These are phyloP conservation scores for Endotrypanum monterogeii DNA, from an alignment of 208 protist species.

Conservation along the genomic window DNA sequence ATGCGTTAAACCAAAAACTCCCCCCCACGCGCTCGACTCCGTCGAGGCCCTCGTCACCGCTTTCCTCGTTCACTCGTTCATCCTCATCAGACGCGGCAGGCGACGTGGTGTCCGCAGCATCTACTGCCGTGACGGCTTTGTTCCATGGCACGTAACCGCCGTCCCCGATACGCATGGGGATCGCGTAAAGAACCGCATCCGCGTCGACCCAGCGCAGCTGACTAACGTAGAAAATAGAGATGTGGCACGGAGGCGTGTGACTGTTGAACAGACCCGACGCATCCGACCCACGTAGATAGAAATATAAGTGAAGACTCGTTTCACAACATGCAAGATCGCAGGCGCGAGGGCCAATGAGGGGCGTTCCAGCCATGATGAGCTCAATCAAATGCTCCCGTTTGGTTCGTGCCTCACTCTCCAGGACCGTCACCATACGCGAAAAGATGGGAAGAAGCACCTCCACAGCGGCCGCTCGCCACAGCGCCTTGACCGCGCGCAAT, in stretches of 20 bases:
- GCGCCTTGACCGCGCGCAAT: slow-evolving; percentile 66
- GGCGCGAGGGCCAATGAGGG: slow-evolving; percentile 73
- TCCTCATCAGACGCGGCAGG: slow-evolving; percentile 14
- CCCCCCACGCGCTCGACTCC: neutral
- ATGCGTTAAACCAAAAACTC: neutral
- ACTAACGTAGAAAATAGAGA: slow-evolving; percentile 71
- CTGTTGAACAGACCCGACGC: slow-evolving; percentile 54
- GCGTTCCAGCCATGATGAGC: slow-evolving; percentile 62
- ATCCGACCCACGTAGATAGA: slow-evolving; percentile 78
- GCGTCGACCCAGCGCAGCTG: slow-evolving; percentile 59
- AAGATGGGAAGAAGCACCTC: slow-evolving; percentile 68
- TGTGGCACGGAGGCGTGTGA: slow-evolving; percentile 68
- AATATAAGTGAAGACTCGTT: slow-evolving; percentile 68
- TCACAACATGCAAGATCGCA: slow-evolving; percentile 58
- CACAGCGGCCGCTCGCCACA: slow-evolving; percentile 74
- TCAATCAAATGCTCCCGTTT: slow-evolving; percentile 54
- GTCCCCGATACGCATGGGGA: slow-evolving; percentile 73
- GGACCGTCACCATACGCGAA: slow-evolving; percentile 60
- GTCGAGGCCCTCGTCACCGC: neutral
- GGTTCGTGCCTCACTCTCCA: slow-evolving; percentile 41
- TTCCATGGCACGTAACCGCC: slow-evolving; percentile 65
- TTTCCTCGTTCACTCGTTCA: slow-evolving; percentile 10
- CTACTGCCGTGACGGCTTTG: neutral
- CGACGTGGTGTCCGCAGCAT: neutral
- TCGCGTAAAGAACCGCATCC: slow-evolving; percentile 71